These are phyloP conservation scores for Talaromyces sp. DNA, from an alignment of 2,329 filamentous ascomycete genomes.

Conservation along the genomic window DNA sequence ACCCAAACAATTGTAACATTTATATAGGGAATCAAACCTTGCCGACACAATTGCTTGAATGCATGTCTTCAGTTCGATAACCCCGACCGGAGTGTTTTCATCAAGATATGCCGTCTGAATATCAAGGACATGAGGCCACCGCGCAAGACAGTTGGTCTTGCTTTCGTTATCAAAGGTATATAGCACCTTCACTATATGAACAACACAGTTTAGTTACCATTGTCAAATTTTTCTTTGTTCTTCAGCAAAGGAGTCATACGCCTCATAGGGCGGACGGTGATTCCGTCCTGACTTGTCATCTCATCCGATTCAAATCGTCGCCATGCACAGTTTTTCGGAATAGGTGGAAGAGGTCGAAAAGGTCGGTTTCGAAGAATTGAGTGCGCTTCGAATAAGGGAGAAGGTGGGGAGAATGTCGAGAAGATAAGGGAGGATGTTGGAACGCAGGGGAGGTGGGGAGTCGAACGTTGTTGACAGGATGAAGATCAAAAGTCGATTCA, in stretches of 20 bases:
- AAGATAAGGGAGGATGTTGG: slow-evolving; percentile 1
- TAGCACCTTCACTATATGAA: slow-evolving; percentile 79
- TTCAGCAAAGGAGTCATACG: slow-evolving; percentile 52
- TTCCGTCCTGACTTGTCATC: slow-evolving; percentile 54
- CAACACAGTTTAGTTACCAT: slow-evolving; percentile 18
- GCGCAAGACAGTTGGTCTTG: slow-evolving; percentile 85
- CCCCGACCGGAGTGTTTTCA: slow-evolving; percentile 77
- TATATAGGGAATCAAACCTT: slow-evolving; percentile 47
- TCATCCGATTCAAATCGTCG: slow-evolving; percentile 30
- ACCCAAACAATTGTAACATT: not conserved
- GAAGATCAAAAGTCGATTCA: not conserved
- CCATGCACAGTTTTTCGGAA: slow-evolving; percentile 31
- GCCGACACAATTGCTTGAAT: slow-evolving; percentile 76
- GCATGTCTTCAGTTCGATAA: slow-evolving; percentile 85
- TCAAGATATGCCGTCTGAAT: slow-evolving; percentile 82
- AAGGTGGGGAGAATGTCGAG: not conserved
- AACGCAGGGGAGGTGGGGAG: slow-evolving; percentile 4
- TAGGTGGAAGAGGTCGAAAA: no score
- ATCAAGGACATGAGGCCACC: slow-evolving; percentile 76
- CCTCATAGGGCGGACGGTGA: slow-evolving; percentile 67
- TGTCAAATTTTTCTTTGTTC: not conserved
- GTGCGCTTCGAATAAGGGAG: not conserved
- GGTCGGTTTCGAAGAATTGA: not conserved
- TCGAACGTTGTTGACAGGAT: slow-evolving; percentile 1
- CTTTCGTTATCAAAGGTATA: slow-evolving; percentile 93